Conservation (phyloP, 768 basidiomycete genomes). For the Mrakia gelida region DNA sequence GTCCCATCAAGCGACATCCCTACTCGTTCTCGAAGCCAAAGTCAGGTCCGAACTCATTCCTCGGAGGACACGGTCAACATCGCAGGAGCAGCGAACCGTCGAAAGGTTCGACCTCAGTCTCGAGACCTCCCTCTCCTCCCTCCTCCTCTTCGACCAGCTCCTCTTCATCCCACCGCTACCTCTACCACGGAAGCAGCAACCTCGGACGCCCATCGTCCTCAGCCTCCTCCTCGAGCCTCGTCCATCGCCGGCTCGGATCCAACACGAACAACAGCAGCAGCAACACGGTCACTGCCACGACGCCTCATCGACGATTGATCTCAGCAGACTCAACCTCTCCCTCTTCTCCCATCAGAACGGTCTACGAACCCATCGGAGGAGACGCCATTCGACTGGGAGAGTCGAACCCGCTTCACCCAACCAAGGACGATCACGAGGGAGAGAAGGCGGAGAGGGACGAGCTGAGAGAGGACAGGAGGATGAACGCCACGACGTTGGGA, state of each 20-base stretch:
- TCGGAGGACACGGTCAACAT: too few species aligned
- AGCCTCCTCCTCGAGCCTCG: not conserved
- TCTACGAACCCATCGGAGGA: slow-evolving; percentile 10
- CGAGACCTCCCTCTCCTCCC: not conserved
- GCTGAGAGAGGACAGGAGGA: not conserved
- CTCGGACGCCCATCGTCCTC: not conserved
- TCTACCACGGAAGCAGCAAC: not conserved
- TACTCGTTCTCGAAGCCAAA: not conserved
- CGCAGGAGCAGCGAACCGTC: too few species aligned
- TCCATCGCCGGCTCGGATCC: not conserved
- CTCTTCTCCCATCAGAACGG: not conserved
- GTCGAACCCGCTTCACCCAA: not conserved
- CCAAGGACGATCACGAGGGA: not conserved
- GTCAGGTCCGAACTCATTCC: too few species aligned
- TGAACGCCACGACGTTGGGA: not conserved
- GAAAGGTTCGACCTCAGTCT: not conserved
- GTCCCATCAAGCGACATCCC: not conserved
- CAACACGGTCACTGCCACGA: too few species aligned
- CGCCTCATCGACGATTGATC: too few species aligned
- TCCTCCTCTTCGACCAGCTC: not conserved
- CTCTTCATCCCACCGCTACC: not conserved
- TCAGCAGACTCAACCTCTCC: not conserved
- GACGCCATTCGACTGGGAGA: not conserved
- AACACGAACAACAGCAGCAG: too few species aligned
- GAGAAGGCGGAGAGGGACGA: not conserved